Evolutionary conservation across 225 moss, liverwort and hornwort genomes (phyloP), one percentile per base, ranked within the genome.

Genomic region (Sphagnum contortum): DNA sequence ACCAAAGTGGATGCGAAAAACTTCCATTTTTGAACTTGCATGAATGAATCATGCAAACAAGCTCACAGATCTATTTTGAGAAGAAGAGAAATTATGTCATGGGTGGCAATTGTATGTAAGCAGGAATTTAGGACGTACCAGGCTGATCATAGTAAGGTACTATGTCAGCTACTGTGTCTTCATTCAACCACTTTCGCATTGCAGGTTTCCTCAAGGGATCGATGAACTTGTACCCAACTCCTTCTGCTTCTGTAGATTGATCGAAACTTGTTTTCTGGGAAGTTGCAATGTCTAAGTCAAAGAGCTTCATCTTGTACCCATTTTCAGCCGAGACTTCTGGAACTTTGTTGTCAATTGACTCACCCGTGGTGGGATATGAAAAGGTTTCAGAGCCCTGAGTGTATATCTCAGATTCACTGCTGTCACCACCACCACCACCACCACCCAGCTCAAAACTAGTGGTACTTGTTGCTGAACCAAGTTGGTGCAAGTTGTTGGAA

Each of bases 151-250:
- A 63, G 50, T 61, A 68, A 0, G 74, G 48, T 12, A 58, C 58
- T 29, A 1, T 29, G 12, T 68, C 70, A 10, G 63, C 8, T 4
- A 57, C 44, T 8, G 63, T 69, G 1, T 66, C 73, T 49, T 76
- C 82, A 59, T 68, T 47, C 47, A 82, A 60, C 79, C 79, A 79
- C 66, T 79, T 82, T 3, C 82, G 66, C 11, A 64, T 48, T 6
- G 49, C 63, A 10, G 73, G 55, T 50, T 77, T 77, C 44, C 62
- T 64, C 12, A 80, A 57, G 8, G 80, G 66, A 54, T 77, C 80
- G 10, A 70, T 83, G 44, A 68, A 8, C 58, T 54, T 72, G 66
- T 49, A 66, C 14, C 66, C 63, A 49, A 10, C 59, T 49, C 72
- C 59, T 5, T 48, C 55, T 3, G 70, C 67, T 10, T 45, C 56